A percentile compares a stretch with the other conserved stretches of the same genome.
Evolutionary conservation across 441 rosid genomes (phyloP).

Genomic region (Biscutella laevigata): DNA sequence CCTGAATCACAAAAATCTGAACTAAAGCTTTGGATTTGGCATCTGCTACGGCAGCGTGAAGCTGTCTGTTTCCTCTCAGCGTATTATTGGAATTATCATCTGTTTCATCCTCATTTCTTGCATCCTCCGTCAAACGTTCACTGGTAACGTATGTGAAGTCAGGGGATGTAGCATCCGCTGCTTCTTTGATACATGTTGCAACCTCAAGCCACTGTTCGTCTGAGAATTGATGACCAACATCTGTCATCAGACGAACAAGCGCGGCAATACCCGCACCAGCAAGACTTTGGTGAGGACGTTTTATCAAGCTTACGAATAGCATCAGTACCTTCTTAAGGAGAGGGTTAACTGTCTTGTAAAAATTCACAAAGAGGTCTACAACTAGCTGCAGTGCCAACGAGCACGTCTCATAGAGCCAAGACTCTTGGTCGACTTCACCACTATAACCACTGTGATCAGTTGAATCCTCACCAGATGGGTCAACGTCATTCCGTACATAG

Average conservation of each 20-base stretch:
- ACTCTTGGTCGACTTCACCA: slow-evolving; percentile 83
- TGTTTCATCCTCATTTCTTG: slow-evolving; percentile 33
- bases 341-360: slow-evolving; percentile 85
- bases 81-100: slow-evolving; percentile 39
- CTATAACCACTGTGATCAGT: slow-evolving; percentile 47
- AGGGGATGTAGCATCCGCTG: slow-evolving; percentile 84
- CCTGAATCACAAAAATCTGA: slow-evolving; percentile 95
- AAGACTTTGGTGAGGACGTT: slow-evolving; percentile 98
- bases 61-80: slow-evolving; percentile 36
- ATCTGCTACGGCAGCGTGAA: slow-evolving; percentile 67
- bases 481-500: slow-evolving; percentile 90
- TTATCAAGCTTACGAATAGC: slow-evolving; percentile 85
- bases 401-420: slow-evolving; percentile 99
- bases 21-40: slow-evolving; percentile 95
- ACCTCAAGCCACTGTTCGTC: slow-evolving; percentile 94
- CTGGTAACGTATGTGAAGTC: slow-evolving; percentile 58
- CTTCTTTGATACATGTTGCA: slow-evolving; percentile 77
- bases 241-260: slow-evolving; percentile 94
- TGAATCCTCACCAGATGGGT: slow-evolving; percentile 68
- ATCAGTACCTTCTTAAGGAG: slow-evolving; percentile 77
- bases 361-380: slow-evolving; percentile 96
- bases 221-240: slow-evolving; percentile 83
- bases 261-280: slow-evolving; percentile 99
- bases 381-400: slow-evolving; percentile 95
- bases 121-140: slow-evolving; percentile 31